A percentile compares a stretch with the other conserved stretches of the same genome.
These are phyloP conservation scores for Keqinozyma sinolaborantium DNA, from an alignment of 1,139 yeast species.

Conservation along the genomic window DNA sequence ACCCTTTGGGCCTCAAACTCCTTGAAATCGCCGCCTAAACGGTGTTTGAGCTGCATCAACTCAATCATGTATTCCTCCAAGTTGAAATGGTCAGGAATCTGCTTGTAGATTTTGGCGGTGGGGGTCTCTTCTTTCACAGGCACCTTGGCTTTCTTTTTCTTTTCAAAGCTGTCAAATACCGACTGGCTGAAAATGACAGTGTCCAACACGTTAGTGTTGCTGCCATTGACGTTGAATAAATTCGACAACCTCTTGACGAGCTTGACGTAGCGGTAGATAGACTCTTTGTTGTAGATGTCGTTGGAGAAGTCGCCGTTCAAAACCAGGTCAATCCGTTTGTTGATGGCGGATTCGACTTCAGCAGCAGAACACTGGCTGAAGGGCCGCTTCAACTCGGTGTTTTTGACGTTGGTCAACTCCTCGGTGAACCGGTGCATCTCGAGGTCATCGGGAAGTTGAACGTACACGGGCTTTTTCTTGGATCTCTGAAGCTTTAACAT, in stretches of 20 bases:
- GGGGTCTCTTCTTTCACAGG: constrained; percentile 2
- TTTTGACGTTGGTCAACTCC: constrained; percentile 18
- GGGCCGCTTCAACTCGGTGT: constrained; percentile 13
- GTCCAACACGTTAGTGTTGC: constrained; percentile 31
- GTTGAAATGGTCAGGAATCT: constrained; percentile 34
- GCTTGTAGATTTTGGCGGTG: constrained; percentile 18
- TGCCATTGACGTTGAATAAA: constrained; percentile 26
- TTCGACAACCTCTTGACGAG: constrained; percentile 13
- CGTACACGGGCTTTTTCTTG: constrained; percentile 6
- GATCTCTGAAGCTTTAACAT: constrained; percentile 2
- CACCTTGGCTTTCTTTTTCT: constrained; percentile 8
- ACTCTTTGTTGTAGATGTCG: constrained; percentile 14
- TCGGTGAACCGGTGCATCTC: constrained; percentile 19
- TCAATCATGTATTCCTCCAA: constrained; percentile 34
- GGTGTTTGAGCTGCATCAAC: constrained; percentile 21
- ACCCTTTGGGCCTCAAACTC: constrained; percentile 3
- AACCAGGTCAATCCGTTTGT: constrained; percentile 17
- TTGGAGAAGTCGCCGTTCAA: constrained; percentile 13
- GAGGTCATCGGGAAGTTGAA: constrained; percentile 18
- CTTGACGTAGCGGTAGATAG: neutral
- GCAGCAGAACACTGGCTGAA: constrained; percentile 11
- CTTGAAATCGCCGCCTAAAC: constrained; percentile 13
- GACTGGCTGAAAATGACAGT: constrained; percentile 22
- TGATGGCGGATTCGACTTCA: constrained; percentile 15
- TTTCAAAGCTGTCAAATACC: constrained; percentile 22